These are phyloP conservation scores for Filobasidium uniguttulatum DNA, from an alignment of 1,284 basidiomycete genomes.

Conservation along the genomic window DNA sequence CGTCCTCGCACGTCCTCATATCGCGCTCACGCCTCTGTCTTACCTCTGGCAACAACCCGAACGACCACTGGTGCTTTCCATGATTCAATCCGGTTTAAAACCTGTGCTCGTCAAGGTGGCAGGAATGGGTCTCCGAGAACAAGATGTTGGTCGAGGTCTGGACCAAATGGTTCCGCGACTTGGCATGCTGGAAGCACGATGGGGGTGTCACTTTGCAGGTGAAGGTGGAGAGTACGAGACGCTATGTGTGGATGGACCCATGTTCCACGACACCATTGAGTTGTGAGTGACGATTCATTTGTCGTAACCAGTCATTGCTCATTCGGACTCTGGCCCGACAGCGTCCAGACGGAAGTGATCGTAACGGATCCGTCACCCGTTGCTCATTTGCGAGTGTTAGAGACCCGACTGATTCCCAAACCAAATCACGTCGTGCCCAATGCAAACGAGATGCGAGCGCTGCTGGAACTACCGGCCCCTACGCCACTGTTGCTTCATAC, in stretches of 20 bases:
- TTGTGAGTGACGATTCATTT: conserved; percentile 43
- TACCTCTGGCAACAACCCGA: conserved; percentile 95
- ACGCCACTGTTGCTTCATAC: too few relatives aligned
- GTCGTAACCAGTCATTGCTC: not conserved
- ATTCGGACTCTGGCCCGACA: conserved; percentile 24
- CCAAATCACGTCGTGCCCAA: conserved; percentile 8
- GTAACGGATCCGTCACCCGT: conserved; percentile 55
- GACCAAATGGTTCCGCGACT: conserved; percentile 55
- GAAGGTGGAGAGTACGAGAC: conserved; percentile 99
- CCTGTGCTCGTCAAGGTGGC: conserved; percentile 92
- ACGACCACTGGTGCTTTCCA: conserved; percentile 64
- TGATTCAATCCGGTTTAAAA: conserved; percentile 66
- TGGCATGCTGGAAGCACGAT: conserved; percentile 49
- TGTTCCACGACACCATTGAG: conserved; percentile 66
- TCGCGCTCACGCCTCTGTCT: conserved; percentile 64
- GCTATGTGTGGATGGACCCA: conserved; percentile 73
- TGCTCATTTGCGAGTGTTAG: conserved; percentile 67
- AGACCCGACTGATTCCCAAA: conserved; percentile 51
- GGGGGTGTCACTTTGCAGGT: conserved; percentile 57
- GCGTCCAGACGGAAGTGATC: conserved; percentile 53
- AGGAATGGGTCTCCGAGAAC: conserved; percentile 68
- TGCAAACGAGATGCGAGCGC: not conserved
- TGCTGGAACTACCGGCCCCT: not conserved
- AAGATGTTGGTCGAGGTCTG: conserved; percentile 69
- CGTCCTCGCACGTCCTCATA: conserved; percentile 60